phyloP scores from a whole-genome alignment of 106 monocot genomes.

The Apostasia ramifera region DNA sequence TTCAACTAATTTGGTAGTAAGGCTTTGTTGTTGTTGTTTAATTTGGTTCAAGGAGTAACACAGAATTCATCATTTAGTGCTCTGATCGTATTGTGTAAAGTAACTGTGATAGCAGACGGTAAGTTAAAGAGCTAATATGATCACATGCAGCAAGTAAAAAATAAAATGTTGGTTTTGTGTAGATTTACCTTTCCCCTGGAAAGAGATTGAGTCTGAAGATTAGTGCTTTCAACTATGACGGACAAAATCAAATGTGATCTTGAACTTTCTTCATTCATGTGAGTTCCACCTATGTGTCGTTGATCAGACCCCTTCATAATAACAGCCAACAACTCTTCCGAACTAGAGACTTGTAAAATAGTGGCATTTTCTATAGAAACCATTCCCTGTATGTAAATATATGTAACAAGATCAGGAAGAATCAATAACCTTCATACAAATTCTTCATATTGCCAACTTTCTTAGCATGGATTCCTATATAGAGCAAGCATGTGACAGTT shows the following conservation, averaged over 20 bases:
- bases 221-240: constrained; percentile 89
- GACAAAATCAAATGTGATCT: constrained; percentile 96
- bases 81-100: too few species aligned
- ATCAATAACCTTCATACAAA: background rate
- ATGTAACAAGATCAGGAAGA: background rate
- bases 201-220: constrained; percentile 86
- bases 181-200: constrained; percentile 81
- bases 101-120: too few species aligned
- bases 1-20: too few species aligned
- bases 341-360: constrained; percentile 54
- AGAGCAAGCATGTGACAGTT: too few species aligned
- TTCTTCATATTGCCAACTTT: too few species aligned
- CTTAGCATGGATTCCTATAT: too few species aligned
- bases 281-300: constrained; percentile 78
- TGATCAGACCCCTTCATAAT: constrained; percentile 72
- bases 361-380: constrained; percentile 90
- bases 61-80: too few species aligned
- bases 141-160: too few species aligned
- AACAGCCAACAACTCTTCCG: constrained; percentile 62
- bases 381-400: constrained; percentile 55
- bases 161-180: background rate
- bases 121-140: too few species aligned
- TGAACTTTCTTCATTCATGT: constrained; percentile 98
- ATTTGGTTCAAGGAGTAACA: too few species aligned
- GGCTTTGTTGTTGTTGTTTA: too few species aligned